Base-by-base conservation (phyloP, 2,329 filamentous ascomycete genomes). In the Talaromyces amestolkiae region DNA sequence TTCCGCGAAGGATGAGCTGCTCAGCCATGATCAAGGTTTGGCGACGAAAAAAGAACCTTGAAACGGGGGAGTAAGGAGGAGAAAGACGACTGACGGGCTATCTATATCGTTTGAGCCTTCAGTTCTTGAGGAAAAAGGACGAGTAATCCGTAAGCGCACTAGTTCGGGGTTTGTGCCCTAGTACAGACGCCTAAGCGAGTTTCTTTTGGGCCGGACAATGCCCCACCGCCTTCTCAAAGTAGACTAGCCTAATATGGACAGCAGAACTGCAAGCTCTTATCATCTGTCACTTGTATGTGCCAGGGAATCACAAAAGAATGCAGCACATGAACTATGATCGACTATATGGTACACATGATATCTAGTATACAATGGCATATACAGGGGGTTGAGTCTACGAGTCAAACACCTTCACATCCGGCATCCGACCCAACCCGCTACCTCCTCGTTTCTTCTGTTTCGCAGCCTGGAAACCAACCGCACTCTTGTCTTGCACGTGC, bases 1-100 rank as follows among this genome's bases (percentile, higher is more conserved):
- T 95, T 83, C 92, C 92, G 87, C 94, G 93, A 84, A 95, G 90
- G 86, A 96, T 92, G 83, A 95, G 87, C 88, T 94, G 91, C 88
- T 95, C 91, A 87, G 91, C 89, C 91, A 95, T 95, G 79, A 78
- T 80, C 73, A 75, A 74, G 77, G 73, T 78, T 72, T 71, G 71
- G 75, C 73, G 74, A 74, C 72, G 75, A 76, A 76, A 73, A 73
- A 74, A 71, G 73, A 73, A 73, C 72, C 74, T 74, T 72, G 76
- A 75, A 72, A 72, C 71, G 74, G 75, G 71, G 63, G 58, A 53
- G 63, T 51, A 61, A 59, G 54, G 45, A 73, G 70, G 72, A 72
- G 56, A 64, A 53, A 64, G 47, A 73, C 70, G 72, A 73, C 72
- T 72, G 72, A 73, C 70, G 76, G 76, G 76, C 56, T 59, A 59